Base-by-base conservation (phyloP, 73 alveolate genomes). In the Paramecium sexaurelia region DNA sequence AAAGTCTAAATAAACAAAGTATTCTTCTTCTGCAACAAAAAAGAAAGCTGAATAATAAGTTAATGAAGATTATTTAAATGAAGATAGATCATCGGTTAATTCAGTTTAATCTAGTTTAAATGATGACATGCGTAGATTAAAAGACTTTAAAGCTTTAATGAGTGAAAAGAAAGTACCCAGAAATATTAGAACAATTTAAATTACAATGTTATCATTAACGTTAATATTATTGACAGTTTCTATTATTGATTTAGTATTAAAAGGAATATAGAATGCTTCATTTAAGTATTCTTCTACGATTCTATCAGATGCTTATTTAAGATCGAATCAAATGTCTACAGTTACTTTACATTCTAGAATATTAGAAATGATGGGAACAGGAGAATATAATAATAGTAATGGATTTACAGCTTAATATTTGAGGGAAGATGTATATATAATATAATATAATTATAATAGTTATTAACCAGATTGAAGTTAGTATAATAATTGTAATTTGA, bases 71-170 rank as follows among this genome's bases (percentile, higher is more conserved):
- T 86, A 56, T 61, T 56, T 61, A 17, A 75, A 71, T 19, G 83
- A 71, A 19, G 93, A 86, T 22, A 86, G 93, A 61, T 71, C 83
- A 35, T 86, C 93, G 0, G 87, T 73, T 7, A 86, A 86, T 39
- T 24, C 66, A 27, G 83, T 75, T 29, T 55, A 40, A n/a, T 86
- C 93, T 19, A 56, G 87, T 17, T 56, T 86, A 17, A 86, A 86
- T 67, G 93, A 86, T 32, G 93, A 86, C 24, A 35, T 56, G 73
- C 68, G 93, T 36, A 39, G 85, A 56, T 40, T 86, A 7, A 86
- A 86, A 86, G 93, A 86, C 66, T 36, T 37, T 10, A 86, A 86
- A 36, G 83, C 93, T 1, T 55, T 86, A 35, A 86, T 86, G 61
- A 61, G 87, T 33, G 93, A 86, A 86, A 86, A 73, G 56, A 32